phyloP scores from a whole-genome alignment of 805 yeast species.

The Ogataea methylovora region DNA sequence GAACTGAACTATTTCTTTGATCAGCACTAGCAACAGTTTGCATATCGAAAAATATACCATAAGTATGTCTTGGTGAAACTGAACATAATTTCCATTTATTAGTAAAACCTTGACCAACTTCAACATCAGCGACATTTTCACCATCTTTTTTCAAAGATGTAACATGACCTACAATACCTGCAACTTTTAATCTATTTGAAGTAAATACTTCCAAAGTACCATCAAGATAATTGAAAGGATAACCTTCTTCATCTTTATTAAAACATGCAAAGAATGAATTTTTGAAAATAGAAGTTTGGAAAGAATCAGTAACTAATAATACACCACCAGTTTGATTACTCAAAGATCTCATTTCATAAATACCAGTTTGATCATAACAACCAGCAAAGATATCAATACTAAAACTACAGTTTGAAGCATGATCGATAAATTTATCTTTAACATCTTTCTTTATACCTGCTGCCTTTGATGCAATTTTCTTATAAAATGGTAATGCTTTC shows the following conservation, averaged over 20 bases:
- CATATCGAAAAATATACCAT: slow-evolving; percentile 85
- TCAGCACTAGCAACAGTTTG: slow-evolving; percentile 40
- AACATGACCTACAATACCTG: slow-evolving; percentile 94
- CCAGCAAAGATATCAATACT: slow-evolving; percentile 90
- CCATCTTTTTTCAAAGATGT: slow-evolving; percentile 62
- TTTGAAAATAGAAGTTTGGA: slow-evolving; percentile 90
- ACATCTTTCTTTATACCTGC: slow-evolving; percentile 36
- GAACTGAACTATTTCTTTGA: slow-evolving; percentile 28
- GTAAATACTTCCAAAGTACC: slow-evolving; percentile 85
- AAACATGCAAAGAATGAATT: slow-evolving; percentile 86
- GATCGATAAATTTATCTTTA: slow-evolving; percentile 29
- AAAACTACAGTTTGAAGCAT: slow-evolving; percentile 49
- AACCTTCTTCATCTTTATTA: slow-evolving; percentile 81
- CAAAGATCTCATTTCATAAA: slow-evolving; percentile 85
- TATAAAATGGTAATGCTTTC: slow-evolving; percentile 79
- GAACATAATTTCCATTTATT: slow-evolving; percentile 82
- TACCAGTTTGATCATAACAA: slow-evolving; percentile 93
- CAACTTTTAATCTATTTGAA: slow-evolving; percentile 76
- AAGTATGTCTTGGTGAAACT: slow-evolving; percentile 80
- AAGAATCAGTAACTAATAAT: slow-evolving; percentile 81
- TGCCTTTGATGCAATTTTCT: slow-evolving; percentile 62
- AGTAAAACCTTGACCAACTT: slow-evolving; percentile 91
- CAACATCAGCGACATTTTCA: slow-evolving; percentile 80
- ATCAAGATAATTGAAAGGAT: slow-evolving; percentile 82
- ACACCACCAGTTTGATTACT: slow-evolving; percentile 88